Evolutionary conservation across 495 filamentous ascomycete species (phyloP).

Genomic region (Hypoxylon lienhwacheense): DNA sequence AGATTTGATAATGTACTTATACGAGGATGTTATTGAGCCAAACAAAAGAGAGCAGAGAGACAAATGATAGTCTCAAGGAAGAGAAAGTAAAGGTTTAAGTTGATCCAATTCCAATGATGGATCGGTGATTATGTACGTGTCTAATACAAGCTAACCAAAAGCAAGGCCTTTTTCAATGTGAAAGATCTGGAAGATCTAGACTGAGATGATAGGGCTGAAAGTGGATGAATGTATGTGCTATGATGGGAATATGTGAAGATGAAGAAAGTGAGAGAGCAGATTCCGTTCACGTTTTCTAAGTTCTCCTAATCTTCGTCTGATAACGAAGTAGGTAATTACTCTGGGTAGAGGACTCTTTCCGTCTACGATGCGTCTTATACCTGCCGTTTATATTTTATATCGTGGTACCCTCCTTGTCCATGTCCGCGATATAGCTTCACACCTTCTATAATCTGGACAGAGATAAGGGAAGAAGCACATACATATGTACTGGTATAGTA

Average conservation of each 20-base stretch:
- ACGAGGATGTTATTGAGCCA: neutral
- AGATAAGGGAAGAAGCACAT: no score
- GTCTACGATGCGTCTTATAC: neutral
- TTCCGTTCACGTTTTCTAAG: no score
- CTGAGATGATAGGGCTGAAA: constrained; percentile 28
- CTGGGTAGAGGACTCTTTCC: neutral
- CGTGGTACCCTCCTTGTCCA: no score
- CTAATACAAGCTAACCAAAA: constrained; percentile 34
- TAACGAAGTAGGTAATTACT: neutral
- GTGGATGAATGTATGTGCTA: constrained; percentile 27
- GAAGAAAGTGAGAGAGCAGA: no score
- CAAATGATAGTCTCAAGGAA: neutral
- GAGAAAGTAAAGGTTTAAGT: neutral
- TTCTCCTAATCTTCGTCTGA: neutral
- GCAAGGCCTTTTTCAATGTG: constrained; percentile 6
- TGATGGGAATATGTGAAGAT: constrained; percentile 27
- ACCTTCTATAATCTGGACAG: no score
- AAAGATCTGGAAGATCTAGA: constrained; percentile 14
- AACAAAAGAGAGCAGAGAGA: neutral
- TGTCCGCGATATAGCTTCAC: no score
- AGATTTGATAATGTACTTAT: neutral
- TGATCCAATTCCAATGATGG: constrained; percentile 6
- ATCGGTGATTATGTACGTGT: constrained; percentile 1
- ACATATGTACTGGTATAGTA: no score
- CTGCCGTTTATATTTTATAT: neutral